Evolutionary conservation across 2,329 filamentous ascomycete genomes (phyloP).

Genomic region (Zymoseptoria pseudotritici): DNA sequence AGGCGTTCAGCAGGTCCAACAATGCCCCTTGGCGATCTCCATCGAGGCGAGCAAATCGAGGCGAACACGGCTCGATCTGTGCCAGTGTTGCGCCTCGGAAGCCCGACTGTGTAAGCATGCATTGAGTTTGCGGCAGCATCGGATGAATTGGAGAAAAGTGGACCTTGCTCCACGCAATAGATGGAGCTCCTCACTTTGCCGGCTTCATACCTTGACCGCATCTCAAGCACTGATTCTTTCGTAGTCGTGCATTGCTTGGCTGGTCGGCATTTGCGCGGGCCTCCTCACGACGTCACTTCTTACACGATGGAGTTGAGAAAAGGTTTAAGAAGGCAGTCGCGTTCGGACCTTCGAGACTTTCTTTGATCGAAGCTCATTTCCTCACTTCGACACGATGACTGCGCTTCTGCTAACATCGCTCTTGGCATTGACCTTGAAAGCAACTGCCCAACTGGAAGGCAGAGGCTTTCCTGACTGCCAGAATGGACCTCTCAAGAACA

Average conservation of each 20-base stretch:
- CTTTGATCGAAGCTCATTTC: background rate
- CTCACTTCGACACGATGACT: slow-evolving; percentile 1
- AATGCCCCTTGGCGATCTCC: background rate
- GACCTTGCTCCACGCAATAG: background rate
- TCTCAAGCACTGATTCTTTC: background rate
- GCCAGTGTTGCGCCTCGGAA: background rate
- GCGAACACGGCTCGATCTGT: background rate
- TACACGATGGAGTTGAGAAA: background rate
- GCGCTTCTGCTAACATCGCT: slow-evolving; percentile 2
- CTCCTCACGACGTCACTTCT: background rate
- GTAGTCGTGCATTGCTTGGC: background rate
- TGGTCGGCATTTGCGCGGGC: background rate
- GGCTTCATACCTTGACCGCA: background rate
- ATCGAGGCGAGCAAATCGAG: background rate
- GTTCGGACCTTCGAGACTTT: background rate
- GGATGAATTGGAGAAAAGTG: background rate
- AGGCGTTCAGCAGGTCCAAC: background rate
- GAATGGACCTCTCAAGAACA: slow-evolving; percentile 44
- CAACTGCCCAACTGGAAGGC: slow-evolving; percentile 12
- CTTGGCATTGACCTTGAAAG: slow-evolving; percentile 5
- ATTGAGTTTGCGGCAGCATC: background rate
- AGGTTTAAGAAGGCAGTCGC: background rate
- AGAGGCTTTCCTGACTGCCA: slow-evolving; percentile 43
- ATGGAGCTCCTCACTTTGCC: background rate
- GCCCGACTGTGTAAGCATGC: background rate